These are phyloP conservation scores for Plantago major DNA, from an alignment of 257 asterid genomes.

Conservation along the genomic window DNA sequence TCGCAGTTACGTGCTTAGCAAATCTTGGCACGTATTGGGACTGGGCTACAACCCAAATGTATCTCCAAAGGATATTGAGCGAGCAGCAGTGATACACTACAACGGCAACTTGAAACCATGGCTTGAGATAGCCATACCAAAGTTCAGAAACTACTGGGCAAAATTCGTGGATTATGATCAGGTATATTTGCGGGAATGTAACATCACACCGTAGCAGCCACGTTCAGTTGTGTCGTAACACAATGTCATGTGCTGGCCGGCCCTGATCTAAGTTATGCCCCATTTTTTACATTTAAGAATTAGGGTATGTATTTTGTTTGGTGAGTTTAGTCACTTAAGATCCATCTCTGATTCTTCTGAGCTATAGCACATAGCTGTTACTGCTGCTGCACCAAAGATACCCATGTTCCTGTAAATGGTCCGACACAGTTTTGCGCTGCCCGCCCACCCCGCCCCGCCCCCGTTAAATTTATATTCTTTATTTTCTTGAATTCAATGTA, in stretches of 20 bases:
- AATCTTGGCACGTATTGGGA: constrained; percentile 90
- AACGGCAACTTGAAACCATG: constrained; percentile 94
- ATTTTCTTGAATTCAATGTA: not conserved
- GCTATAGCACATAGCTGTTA: constrained; percentile 10
- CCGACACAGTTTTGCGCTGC: constrained; percentile 10
- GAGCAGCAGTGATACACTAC: constrained; percentile 84
- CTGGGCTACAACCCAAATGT: constrained; percentile 81
- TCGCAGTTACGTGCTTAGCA: constrained; percentile 57
- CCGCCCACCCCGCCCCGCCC: not conserved
- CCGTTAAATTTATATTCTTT: not conserved
- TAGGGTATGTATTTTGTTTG: constrained; percentile 17
- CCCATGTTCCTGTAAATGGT: constrained; percentile 27
- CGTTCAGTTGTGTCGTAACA: not conserved
- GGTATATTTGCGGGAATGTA: constrained; percentile 78
- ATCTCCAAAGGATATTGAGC: constrained; percentile 62
- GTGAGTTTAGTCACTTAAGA: constrained; percentile 18
- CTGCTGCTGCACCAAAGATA: constrained; percentile 8
- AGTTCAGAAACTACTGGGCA: constrained; percentile 69
- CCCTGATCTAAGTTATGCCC: constrained; percentile 10
- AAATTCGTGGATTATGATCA: constrained; percentile 65
- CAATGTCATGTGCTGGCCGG: not conserved
- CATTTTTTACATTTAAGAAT: not conserved
- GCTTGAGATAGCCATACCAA: constrained; percentile 89
- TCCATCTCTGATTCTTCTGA: constrained; percentile 7
- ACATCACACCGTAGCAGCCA: constrained; percentile 49